Percentiles rank a stretch among this genome's conserved stretches.
Conservation (phyloP, 2,329 filamentous ascomycete genomes). For the Xylaria arbuscula region DNA sequence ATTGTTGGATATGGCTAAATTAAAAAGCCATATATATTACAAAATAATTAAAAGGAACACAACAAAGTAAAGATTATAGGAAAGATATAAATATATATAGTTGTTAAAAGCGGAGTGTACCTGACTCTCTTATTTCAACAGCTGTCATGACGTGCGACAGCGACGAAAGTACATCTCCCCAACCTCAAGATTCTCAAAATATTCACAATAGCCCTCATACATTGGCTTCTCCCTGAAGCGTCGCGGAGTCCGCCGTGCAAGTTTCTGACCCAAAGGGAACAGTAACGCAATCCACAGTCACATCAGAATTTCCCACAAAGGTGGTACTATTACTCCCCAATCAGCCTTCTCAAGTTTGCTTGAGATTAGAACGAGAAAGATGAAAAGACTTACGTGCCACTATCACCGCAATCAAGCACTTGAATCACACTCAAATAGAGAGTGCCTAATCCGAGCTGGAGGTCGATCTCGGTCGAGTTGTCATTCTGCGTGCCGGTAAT, state of each 20-base stretch:
- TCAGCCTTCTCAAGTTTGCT: conserved; percentile 5
- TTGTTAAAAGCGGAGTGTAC: too few species aligned
- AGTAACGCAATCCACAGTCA: conserved; percentile 20
- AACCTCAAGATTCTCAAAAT: not conserved
- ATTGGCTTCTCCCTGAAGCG: conserved; percentile 13
- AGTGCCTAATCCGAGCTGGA: conserved; percentile 29
- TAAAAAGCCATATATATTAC: too few species aligned
- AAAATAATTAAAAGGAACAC: too few species aligned
- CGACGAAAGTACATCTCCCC: not conserved
- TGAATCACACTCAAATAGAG: conserved; percentile 30
- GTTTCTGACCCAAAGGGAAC: conserved; percentile 23
- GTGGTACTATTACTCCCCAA: conserved; percentile 18
- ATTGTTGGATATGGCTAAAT: too few species aligned
- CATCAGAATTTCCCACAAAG: conserved; percentile 28
- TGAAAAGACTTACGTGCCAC: conserved; percentile 25
- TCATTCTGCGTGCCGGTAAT: conserved; percentile 34
- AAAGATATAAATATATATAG: too few species aligned
- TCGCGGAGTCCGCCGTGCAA: conserved; percentile 24
- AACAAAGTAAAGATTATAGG: too few species aligned
- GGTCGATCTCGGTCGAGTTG: conserved; percentile 34
- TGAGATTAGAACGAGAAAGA: not conserved
- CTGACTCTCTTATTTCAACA: too few species aligned
- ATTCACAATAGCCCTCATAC: conserved; percentile 3
- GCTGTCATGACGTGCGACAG: too few species aligned
- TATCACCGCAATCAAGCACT: conserved; percentile 27